phyloP scores from a whole-genome alignment of 352 stramenopile species.

The Phytophthora hibernalis region DNA sequence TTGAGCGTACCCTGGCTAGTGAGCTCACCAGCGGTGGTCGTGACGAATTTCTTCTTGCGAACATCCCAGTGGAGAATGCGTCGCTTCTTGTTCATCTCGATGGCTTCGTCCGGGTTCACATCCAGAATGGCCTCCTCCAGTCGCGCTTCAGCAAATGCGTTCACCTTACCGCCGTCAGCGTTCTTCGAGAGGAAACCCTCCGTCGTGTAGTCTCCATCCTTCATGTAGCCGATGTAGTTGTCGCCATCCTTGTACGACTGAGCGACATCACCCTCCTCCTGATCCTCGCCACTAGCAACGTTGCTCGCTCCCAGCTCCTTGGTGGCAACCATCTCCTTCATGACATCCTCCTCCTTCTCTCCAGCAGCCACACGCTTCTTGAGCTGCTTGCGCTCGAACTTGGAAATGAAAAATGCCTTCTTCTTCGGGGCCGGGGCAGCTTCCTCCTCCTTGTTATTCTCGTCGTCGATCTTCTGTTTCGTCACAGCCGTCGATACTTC shows the following conservation, averaged over 20 bases:
- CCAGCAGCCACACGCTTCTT: constrained; percentile 90
- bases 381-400: constrained; percentile 94
- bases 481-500: constrained; percentile 13
- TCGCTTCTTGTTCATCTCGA: constrained; percentile 97
- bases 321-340: constrained; percentile 59
- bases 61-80: constrained; percentile 99
- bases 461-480: constrained; percentile 9
- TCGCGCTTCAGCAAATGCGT: constrained; percentile 81
- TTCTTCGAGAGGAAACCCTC: constrained; percentile 80
- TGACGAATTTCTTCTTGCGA: constrained; percentile 97
- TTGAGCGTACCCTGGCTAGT: constrained; percentile 83
- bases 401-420: constrained; percentile 92
- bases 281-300: constrained; percentile 11
- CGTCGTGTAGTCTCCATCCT: constrained; percentile 77
- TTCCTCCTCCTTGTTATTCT: constrained; percentile 9
- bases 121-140: constrained; percentile 98
- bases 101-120: constrained; percentile 98
- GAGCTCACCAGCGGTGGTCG: constrained; percentile 92
- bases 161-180: constrained; percentile 79
- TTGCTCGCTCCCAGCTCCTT: constrained; percentile 49
- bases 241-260: constrained; percentile 80
- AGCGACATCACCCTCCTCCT: constrained; percentile 37
- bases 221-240: constrained; percentile 89
- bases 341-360: constrained; percentile 78
- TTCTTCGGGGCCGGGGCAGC: constrained; percentile 37